Base-by-base conservation (phyloP, 805 yeast species). In the Suhomyces vadensis region DNA sequence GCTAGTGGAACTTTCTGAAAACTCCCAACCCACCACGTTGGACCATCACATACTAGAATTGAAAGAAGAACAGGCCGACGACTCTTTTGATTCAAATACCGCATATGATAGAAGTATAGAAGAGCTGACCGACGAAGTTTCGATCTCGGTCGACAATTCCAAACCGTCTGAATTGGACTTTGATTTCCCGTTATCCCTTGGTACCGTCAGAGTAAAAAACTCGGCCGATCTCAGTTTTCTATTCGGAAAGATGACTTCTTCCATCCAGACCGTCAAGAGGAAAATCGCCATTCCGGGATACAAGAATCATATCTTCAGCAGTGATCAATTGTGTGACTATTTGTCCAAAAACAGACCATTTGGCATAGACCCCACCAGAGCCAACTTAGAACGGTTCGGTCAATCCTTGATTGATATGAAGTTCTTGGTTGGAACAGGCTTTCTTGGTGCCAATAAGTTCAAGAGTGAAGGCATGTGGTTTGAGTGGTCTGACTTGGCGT, bases 391-490 rank as follows among this genome's bases (percentile, higher is more conserved):
- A 45, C 63, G 60, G 40, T 59, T 71, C 48, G 76, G 77, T 6
- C 77, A 72, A 53, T 48, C 58, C 1, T 57, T 72, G 7, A 19
- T 71, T 10, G 74, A 71, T 46, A 48, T 55, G 43, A 67, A 63
- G 41, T 49, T 71, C 8, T 47, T 70, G 5, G 46, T 54, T 0
- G 63, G 66, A 1, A 61, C 69, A 3, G 64, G 67, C 3, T 53
- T 70, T 33, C 54, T 71, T 36, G 57, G 58, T 13, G 54, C 62
- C 5, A 63, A 54, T 43, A 68, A 67, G 48, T 72, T 72, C 49
- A 67, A 54, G 42, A 65, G 71, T 43, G 74, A 69, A 43, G 67
- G 66, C 3, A 62, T 68, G 69, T 70, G 74, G 74, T 68, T 69
- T 37, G 76, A 72, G 49, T 71, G 75, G 75, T 54, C 71, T 1